phyloP scores from a whole-genome alignment of 2,329 filamentous ascomycete genomes.

The Colletotrichum incanum region DNA sequence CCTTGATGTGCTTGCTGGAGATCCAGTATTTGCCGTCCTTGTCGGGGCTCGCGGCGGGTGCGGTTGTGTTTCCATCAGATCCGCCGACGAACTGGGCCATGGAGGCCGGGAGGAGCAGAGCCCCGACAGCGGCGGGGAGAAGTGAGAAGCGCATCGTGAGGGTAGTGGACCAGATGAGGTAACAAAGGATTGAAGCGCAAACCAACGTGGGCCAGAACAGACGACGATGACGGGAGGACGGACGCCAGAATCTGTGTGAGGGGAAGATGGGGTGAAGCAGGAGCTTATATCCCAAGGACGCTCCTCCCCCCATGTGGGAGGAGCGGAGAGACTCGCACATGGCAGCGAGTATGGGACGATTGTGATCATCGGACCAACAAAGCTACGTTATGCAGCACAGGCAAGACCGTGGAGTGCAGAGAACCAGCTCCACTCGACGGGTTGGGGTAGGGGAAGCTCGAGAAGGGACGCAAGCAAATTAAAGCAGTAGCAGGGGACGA shows the following conservation, averaged over 20 bases:
- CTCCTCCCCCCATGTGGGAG: slow-evolving; percentile 25
- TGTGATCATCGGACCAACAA: slow-evolving; percentile 33
- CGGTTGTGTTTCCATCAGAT: slow-evolving; percentile 44
- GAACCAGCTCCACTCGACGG: slow-evolving; percentile 30
- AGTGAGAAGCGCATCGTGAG: slow-evolving; percentile 39
- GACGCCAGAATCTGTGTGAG: slow-evolving; percentile 20
- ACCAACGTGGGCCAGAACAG: slow-evolving; percentile 28
- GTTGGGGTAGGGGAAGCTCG: slow-evolving; percentile 11
- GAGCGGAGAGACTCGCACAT: slow-evolving; percentile 32
- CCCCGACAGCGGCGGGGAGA: slow-evolving; percentile 35
- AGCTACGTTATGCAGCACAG: slow-evolving; percentile 15
- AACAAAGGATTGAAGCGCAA: slow-evolving; percentile 33
- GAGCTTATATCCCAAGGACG: slow-evolving; percentile 39
- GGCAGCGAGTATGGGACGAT: slow-evolving; percentile 29
- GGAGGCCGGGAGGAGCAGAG: slow-evolving; percentile 49
- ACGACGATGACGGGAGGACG: slow-evolving; percentile 29
- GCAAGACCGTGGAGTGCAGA: slow-evolving; percentile 23
- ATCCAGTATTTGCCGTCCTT: slow-evolving; percentile 81
- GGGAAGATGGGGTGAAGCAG: slow-evolving; percentile 36
- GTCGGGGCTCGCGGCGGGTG: slow-evolving; percentile 60
- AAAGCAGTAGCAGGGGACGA: slow-evolving; percentile 24
- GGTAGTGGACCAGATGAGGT: slow-evolving; percentile 26
- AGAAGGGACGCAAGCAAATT: slow-evolving; percentile 1
- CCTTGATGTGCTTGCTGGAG: slow-evolving; percentile 75
- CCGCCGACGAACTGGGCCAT: slow-evolving; percentile 48